phyloP scores from a whole-genome alignment of 768 basidiomycete species.

The Sarcomyxa edulis region DNA sequence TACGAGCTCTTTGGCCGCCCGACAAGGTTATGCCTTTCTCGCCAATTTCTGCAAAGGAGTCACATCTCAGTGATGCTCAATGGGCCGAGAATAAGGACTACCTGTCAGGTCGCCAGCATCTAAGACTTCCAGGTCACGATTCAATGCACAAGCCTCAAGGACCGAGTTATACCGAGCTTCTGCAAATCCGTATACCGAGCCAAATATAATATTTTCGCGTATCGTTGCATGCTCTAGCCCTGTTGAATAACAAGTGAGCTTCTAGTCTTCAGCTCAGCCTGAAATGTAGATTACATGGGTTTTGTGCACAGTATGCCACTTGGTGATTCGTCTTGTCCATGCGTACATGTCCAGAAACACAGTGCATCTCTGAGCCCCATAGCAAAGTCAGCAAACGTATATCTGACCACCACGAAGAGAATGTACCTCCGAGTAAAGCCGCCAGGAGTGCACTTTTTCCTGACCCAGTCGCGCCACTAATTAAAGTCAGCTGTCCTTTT shows the following conservation, averaged over 20 bases:
- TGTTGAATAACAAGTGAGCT: slow-evolving; percentile 22
- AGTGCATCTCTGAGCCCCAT: slow-evolving; percentile 48
- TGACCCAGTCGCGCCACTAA: slow-evolving; percentile 63
- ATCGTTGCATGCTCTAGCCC: slow-evolving; percentile 83
- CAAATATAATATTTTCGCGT: slow-evolving; percentile 77
- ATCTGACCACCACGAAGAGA: background rate
- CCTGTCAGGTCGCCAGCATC: slow-evolving; percentile 78
- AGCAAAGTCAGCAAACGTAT: background rate
- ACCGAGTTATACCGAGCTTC: slow-evolving; percentile 60
- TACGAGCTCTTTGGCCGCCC: slow-evolving; percentile 69
- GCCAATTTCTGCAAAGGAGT: slow-evolving; percentile 63
- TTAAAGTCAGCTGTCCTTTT: slow-evolving; percentile 46
- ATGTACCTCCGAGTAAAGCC: slow-evolving; percentile 60
- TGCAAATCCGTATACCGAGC: slow-evolving; percentile 52
- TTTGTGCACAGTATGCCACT: slow-evolving; percentile 68
- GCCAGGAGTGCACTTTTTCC: slow-evolving; percentile 64
- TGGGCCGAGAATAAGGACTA: slow-evolving; percentile 16
- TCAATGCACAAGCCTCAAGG: slow-evolving; percentile 70
- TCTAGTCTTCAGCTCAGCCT: slow-evolving; percentile 10
- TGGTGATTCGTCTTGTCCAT: slow-evolving; percentile 52
- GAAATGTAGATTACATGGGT: slow-evolving; percentile 41
- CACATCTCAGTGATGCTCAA: background rate
- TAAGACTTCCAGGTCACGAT: slow-evolving; percentile 65
- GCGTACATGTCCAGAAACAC: slow-evolving; percentile 45
- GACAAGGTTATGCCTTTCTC: slow-evolving; percentile 78